Percentiles rank a stretch among this genome's conserved stretches.
Evolutionary conservation across 2,329 filamentous ascomycete genomes (phyloP).

Genomic region (Trichoderma sp.): DNA sequence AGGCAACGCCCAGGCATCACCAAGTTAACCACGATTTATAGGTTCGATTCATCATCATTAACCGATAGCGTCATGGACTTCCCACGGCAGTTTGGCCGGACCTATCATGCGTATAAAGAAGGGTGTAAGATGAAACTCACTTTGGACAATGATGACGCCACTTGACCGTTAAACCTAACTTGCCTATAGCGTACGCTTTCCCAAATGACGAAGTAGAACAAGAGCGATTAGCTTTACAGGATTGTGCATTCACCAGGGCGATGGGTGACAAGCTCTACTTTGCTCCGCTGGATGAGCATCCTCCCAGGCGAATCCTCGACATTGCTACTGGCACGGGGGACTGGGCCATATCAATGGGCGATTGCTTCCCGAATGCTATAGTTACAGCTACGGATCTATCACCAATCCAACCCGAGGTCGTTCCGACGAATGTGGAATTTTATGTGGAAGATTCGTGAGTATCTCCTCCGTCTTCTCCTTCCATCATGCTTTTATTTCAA

Average conservation of each 20-base stretch:
- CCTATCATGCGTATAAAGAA: conserved; percentile 47
- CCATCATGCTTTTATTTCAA: neutral
- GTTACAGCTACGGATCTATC: conserved; percentile 65
- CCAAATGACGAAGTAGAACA: conserved; percentile 45
- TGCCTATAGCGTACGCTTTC: conserved; percentile 41
- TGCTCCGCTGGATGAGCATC: conserved; percentile 39
- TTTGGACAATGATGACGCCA: too few relatives aligned
- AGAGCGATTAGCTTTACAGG: conserved; percentile 42
- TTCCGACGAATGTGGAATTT: conserved; percentile 72
- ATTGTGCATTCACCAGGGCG: conserved; percentile 36
- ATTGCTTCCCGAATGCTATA: conserved; percentile 55
- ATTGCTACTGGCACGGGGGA: conserved; percentile 49
- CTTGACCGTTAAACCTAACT: conserved; percentile 15
- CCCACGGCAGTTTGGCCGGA: conserved; percentile 44
- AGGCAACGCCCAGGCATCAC: neutral
- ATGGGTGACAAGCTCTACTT: conserved; percentile 43
- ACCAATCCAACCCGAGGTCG: conserved; percentile 62
- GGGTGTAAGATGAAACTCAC: conserved; percentile 39
- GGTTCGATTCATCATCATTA: conserved; percentile 36
- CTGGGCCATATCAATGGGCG: conserved; percentile 67
- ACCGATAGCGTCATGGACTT: conserved; percentile 43
- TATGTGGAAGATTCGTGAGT: conserved; percentile 62
- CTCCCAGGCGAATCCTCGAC: conserved; percentile 40
- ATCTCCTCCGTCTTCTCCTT: neutral
- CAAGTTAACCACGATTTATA: conserved; percentile 24